These are phyloP conservation scores for Colletotrichum australisinense DNA, from an alignment of 2,329 filamentous ascomycete species.

Conservation along the genomic window DNA sequence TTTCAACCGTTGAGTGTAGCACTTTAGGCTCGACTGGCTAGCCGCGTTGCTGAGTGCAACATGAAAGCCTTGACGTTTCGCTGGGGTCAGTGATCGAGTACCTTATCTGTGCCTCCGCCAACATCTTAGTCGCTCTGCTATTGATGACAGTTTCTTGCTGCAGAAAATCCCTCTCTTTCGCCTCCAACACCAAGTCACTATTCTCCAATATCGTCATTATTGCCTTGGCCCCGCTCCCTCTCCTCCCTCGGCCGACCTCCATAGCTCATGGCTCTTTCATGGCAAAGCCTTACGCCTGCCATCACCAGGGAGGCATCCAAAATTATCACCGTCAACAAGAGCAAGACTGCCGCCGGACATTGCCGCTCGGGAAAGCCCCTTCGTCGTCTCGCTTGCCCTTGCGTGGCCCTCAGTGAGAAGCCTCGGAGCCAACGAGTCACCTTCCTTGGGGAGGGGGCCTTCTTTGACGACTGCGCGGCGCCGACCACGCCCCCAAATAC, in stretches of 20 bases:
- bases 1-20: background rate
- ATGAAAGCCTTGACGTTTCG: background rate
- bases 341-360: slow-evolving; percentile 19
- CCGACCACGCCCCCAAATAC: background rate
- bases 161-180: slow-evolving; percentile 20
- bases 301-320: slow-evolving; percentile 16
- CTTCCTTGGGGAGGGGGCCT: background rate
- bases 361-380: background rate
- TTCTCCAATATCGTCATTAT: slow-evolving; percentile 1
- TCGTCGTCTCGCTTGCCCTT: background rate
- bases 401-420: background rate
- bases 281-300: background rate
- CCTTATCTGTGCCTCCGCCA: slow-evolving; percentile 10
- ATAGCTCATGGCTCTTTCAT: background rate
- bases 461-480: background rate
- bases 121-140: background rate
- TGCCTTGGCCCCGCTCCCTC: slow-evolving; percentile 3
- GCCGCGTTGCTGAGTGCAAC: slow-evolving; percentile 21
- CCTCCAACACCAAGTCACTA: background rate
- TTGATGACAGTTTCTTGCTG: background rate
- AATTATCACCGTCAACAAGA: background rate
- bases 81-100: background rate
- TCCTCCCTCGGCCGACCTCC: background rate
- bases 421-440: slow-evolving; percentile 27
- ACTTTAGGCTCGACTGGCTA: background rate